Conservation (phyloP, 805 yeast species). For the Candida lessepsii region DNA sequence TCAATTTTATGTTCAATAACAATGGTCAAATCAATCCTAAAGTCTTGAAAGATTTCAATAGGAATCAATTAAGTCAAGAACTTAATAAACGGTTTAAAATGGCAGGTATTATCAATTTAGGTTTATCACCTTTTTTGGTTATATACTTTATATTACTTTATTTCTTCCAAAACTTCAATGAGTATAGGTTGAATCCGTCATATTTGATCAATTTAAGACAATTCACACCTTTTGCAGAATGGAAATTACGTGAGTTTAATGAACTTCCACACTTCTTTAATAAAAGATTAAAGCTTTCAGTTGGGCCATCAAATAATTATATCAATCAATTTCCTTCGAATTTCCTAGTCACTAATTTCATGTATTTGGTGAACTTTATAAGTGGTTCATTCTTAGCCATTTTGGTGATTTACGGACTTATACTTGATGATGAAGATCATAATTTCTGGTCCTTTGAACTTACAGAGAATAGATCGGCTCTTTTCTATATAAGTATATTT, state of each 20-base stretch:
- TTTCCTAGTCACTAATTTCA: conserved; percentile 33
- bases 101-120: conserved; percentile 81
- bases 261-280: conserved; percentile 88
- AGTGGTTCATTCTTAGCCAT: conserved; percentile 90
- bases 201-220: conserved; percentile 68
- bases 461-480: conserved; percentile 72
- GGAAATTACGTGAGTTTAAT: conserved; percentile 93
- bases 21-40: conserved; percentile 76
- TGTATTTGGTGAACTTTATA: conserved; percentile 52
- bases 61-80: conserved; percentile 66
- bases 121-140: conserved; percentile 83
- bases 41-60: conserved; percentile 68
- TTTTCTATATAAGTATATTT: conserved; percentile 83
- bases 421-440: conserved; percentile 77
- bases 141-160: conserved; percentile 78
- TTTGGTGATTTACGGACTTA: conserved; percentile 58
- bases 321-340: conserved; percentile 92
- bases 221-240: conserved; percentile 90
- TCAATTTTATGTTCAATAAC: conserved; percentile 80
- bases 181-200: conserved; percentile 84
- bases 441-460: conserved; percentile 86
- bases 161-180: conserved; percentile 89
- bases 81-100: conserved; percentile 75
- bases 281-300: conserved; percentile 72
- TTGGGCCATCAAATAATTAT: conserved; percentile 77